Evolutionary conservation across 2,329 filamentous ascomycete genomes (phyloP), one percentile per base, ranked within the genome.

Genomic region (Albifimbria verrucaria): DNA sequence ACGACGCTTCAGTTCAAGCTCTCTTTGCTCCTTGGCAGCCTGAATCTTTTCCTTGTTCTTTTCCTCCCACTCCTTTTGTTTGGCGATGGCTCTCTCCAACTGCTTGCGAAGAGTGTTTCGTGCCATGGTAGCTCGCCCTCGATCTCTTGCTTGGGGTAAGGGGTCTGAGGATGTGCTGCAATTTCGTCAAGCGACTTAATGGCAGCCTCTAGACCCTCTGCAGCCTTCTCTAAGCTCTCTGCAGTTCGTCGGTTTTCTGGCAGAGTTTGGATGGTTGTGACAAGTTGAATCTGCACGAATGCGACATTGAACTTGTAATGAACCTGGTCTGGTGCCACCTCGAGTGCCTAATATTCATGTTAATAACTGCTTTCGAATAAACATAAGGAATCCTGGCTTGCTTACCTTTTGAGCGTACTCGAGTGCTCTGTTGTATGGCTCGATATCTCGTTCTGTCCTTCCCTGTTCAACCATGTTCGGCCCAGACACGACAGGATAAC

Each of bases 241-340:
- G 93, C 78, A 0, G 88, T 89, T 49, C 92, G 86, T 65, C 92
- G 86, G 6, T 83, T 82, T 67, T 97, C 90, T 5, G 83, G 78
- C 51, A 96, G 77, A 32, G 77, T 79, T 70, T 91, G 87, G 51
- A 97, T 85, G 25, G 89, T 83, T 45, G 88, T 88, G 20, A 93
- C 93, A 51, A 97, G 86, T 69, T 97, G 92, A 57, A 96, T 95
- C 67, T 97, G 94, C 24, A 97, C 90, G 66, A 97, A 99, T 1
- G 94, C 94, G 24, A 99, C 90, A 65, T 99, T 99, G 81, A 99
- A 99, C 69, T 94, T 91, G 70, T 94, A 90, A 71, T 96, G 91
- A 25, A 92, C 80, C 63, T 96, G 90, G 4, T 94, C 89, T 0
- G 92, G 89, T 1, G 89, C 86, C 51, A 89, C 82, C 52, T 85